Evolutionary conservation across 129 eudicot genomes (phyloP).

Genomic region (Mikania micrantha): DNA sequence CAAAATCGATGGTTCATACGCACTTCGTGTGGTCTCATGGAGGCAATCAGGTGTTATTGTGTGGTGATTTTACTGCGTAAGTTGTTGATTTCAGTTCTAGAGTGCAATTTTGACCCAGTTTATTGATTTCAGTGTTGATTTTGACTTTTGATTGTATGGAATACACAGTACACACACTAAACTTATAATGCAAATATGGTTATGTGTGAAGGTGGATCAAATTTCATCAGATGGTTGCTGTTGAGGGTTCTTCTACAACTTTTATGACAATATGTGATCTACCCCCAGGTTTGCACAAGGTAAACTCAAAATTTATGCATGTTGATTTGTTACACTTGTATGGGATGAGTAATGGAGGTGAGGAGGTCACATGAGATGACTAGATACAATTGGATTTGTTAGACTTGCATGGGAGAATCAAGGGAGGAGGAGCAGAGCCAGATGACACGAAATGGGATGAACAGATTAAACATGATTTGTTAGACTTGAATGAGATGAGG

Average conservation of each 20-base stretch:
- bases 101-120: not conserved
- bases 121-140: not conserved
- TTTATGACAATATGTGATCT: conserved; percentile 52
- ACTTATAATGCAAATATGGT: conserved; percentile 17
- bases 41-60: conserved; percentile 46
- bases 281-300: conserved; percentile 64
- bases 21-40: conserved; percentile 61
- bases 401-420: too few species aligned
- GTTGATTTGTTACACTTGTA: not conserved
- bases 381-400: too few species aligned
- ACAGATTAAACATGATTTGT: too few species aligned
- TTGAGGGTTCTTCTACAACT: conserved; percentile 47
- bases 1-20: conserved; percentile 43
- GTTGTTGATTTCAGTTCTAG: conserved; percentile 3
- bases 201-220: conserved; percentile 50
- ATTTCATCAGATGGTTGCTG: conserved; percentile 39
- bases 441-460: too few species aligned
- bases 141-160: conserved; percentile 13
- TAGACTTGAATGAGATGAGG: too few species aligned
- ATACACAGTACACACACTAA: conserved; percentile 15
- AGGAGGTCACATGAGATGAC: too few species aligned
- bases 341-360: too few species aligned
- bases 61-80: conserved; percentile 56
- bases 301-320: not conserved
- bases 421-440: too few species aligned